Evolutionary conservation across 345 rosid genomes (phyloP).

Genomic region (Salix purpurea): DNA sequence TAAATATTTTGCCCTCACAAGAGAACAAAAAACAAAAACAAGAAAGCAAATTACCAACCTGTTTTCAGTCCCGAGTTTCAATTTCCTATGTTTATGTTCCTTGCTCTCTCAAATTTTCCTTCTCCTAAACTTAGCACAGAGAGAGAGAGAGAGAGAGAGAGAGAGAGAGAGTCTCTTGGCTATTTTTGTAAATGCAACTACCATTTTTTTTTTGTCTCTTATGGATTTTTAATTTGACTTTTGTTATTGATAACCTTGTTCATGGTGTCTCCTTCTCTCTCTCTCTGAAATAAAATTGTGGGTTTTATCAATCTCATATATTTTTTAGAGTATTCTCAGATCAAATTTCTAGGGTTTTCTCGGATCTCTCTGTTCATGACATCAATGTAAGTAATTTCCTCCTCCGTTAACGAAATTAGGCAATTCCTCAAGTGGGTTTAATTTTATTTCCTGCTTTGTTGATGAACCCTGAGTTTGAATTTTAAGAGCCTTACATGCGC

Average conservation of each 20-base stretch:
- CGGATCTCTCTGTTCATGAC: slow-evolving; percentile 20
- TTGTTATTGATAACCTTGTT: neutral
- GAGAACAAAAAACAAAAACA: neutral
- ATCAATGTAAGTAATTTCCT: slow-evolving; percentile 28
- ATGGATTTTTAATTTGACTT: neutral
- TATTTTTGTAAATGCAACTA: neutral
- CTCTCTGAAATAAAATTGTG: slow-evolving; percentile 19
- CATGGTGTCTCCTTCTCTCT: neutral
- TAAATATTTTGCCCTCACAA: neutral
- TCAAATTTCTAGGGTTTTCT: slow-evolving; percentile 12
- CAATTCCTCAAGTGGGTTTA: neutral
- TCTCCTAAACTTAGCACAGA: neutral
- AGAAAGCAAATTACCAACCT: neutral
- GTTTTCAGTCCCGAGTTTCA: neutral
- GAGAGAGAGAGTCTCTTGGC: neutral
- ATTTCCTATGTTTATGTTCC: neutral
- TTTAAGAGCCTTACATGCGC: neutral
- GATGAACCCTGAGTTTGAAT: neutral
- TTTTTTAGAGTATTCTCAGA: neutral
- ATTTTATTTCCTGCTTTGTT: neutral
- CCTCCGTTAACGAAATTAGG: neutral
- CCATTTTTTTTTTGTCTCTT: neutral
- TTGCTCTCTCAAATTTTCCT: neutral
- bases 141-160: neutral
- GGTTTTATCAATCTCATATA: slow-evolving; percentile 34